phyloP scores from a whole-genome alignment of 345 rosid genomes.

The Brassica nigra region DNA sequence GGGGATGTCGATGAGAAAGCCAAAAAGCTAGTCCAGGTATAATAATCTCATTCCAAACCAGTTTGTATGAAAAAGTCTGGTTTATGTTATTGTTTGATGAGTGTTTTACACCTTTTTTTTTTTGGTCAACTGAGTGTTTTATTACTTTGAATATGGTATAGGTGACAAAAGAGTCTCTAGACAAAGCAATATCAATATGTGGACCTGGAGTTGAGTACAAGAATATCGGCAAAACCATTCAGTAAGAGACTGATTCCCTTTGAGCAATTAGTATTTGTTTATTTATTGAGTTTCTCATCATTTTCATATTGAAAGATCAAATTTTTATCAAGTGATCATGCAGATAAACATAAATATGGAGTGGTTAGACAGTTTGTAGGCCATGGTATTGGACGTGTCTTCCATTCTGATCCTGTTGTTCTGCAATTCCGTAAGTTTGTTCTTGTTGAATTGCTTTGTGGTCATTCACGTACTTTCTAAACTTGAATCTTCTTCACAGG shows the following conservation, averaged over 20 bases:
- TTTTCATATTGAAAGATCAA: too few species aligned
- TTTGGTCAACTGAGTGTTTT: neutral
- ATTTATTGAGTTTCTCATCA: neutral
- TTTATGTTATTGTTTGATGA: too few species aligned
- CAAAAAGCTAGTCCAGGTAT: slow-evolving; percentile 69
- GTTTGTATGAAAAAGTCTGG: too few species aligned
- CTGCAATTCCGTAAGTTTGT: slow-evolving; percentile 66
- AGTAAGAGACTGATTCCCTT: slow-evolving; percentile 52
- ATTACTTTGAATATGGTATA: slow-evolving; percentile 37
- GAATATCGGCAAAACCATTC: slow-evolving; percentile 83
- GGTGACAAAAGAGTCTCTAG: slow-evolving; percentile 86
- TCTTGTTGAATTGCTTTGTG: too few species aligned
- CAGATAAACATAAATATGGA: slow-evolving; percentile 75
- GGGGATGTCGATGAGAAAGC: slow-evolving; percentile 82
- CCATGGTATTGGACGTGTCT: slow-evolving; percentile 91
- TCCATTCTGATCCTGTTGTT: slow-evolving; percentile 88
- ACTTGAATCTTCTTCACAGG: slow-evolving; percentile 44
- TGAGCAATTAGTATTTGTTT: neutral
- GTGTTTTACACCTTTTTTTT: too few species aligned
- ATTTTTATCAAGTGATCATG: slow-evolving; percentile 54
- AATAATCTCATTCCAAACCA: too few species aligned
- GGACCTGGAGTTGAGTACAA: slow-evolving; percentile 78
- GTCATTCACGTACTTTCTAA: too few species aligned
- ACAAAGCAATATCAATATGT: slow-evolving; percentile 81
- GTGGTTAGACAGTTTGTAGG: slow-evolving; percentile 86